Percentiles rank a stretch among this genome's conserved stretches.
Conservation (phyloP, 345 rosid species). For the Streptanthus diversifolius region DNA sequence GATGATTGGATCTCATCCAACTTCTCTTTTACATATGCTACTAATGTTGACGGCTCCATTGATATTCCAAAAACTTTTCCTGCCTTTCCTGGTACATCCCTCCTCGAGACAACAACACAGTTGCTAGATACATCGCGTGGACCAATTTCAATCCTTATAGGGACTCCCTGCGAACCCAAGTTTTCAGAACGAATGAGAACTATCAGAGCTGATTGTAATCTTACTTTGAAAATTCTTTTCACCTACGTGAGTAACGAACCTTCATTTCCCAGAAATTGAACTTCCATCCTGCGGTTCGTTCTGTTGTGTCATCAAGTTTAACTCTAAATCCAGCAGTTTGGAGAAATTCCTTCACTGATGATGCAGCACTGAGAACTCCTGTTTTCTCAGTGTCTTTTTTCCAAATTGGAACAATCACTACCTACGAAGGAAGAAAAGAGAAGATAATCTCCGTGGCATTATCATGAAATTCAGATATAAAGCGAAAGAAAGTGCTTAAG, state of each 20-base stretch:
- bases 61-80: slow-evolving; percentile 93
- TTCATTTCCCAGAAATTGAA: slow-evolving; percentile 98
- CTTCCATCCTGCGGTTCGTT: slow-evolving; percentile 88
- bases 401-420: slow-evolving; percentile 87
- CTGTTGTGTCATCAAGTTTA: slow-evolving; percentile 86
- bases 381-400: slow-evolving; percentile 71
- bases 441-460: no score
- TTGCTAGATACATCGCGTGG: slow-evolving; percentile 85
- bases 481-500: neutral
- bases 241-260: slow-evolving; percentile 36
- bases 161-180: slow-evolving; percentile 57
- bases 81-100: slow-evolving; percentile 88
- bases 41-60: slow-evolving; percentile 68
- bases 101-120: slow-evolving; percentile 80
- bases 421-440: slow-evolving; percentile 36
- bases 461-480: neutral
- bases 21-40: slow-evolving; percentile 72
- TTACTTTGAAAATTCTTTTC: neutral
- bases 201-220: neutral
- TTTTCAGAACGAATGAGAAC: neutral
- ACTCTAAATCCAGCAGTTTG: slow-evolving; percentile 66
- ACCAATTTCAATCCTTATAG: slow-evolving; percentile 90
- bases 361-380: slow-evolving; percentile 67
- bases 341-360: slow-evolving; percentile 56
- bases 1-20: slow-evolving; percentile 85